Percentiles rank a stretch among this genome's conserved stretches.
Evolutionary conservation across 805 yeast genomes (phyloP).

Genomic region (Grigorovia yakushimaensis): DNA sequence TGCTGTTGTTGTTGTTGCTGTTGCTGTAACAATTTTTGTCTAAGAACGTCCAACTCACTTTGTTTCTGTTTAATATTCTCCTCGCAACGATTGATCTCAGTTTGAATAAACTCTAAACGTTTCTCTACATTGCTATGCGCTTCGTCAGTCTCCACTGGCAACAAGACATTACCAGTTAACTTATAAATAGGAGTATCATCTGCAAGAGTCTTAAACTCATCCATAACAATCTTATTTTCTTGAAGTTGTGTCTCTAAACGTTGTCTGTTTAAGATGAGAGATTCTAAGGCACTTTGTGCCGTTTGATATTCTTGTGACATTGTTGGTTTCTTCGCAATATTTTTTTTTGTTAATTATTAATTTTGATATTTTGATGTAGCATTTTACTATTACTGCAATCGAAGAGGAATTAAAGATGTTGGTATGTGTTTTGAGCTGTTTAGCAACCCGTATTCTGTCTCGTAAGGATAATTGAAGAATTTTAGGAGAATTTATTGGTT

Average conservation of each 20-base stretch:
- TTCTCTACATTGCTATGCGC: constrained; percentile 78
- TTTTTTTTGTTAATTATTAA: too few species aligned
- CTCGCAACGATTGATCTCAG: constrained; percentile 74
- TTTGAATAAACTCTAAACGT: constrained; percentile 77
- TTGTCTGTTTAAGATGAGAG: constrained; percentile 63
- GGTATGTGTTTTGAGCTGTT: too few species aligned
- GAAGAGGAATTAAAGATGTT: not conserved
- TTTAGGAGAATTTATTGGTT: too few species aligned
- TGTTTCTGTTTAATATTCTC: constrained; percentile 51
- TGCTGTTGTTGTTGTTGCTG: not conserved
- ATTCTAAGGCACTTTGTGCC: constrained; percentile 39
- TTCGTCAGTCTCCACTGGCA: constrained; percentile 81
- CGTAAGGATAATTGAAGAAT: too few species aligned
- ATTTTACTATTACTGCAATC: too few species aligned
- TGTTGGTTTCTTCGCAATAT: not conserved
- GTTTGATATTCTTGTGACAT: constrained; percentile 27
- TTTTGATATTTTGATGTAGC: too few species aligned
- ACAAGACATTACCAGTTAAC: constrained; percentile 81
- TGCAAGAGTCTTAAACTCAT: constrained; percentile 59
- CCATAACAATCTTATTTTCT: constrained; percentile 82
- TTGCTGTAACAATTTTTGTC: constrained; percentile 23
- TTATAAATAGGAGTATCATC: constrained; percentile 75
- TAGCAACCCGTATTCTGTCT: too few species aligned
- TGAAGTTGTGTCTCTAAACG: constrained; percentile 88
- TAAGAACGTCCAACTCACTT: constrained; percentile 44